Evolutionary conservation across 495 filamentous ascomycete genomes (phyloP).

Genomic region (Neurospora pannonica): DNA sequence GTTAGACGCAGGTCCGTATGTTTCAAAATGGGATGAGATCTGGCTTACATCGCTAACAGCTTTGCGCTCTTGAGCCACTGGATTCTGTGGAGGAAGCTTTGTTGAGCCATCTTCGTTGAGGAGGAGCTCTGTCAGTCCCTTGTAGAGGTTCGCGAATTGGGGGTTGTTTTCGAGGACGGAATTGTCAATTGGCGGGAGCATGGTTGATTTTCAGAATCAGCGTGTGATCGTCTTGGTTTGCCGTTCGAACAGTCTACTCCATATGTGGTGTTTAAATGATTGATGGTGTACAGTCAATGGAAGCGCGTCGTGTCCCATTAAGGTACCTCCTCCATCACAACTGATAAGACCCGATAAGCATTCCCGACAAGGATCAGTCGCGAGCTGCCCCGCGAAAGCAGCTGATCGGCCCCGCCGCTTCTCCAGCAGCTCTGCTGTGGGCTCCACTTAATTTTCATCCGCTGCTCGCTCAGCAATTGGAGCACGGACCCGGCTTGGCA

Average conservation of each 20-base stretch:
- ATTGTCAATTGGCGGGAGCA: constrained; percentile 59
- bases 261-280: neutral
- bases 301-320: neutral
- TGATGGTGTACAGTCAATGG: neutral
- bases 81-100: constrained; percentile 29
- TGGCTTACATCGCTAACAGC: constrained; percentile 41
- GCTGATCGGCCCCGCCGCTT: neutral
- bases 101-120: constrained; percentile 57
- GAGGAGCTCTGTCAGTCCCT: constrained; percentile 46
- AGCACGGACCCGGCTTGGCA: neutral
- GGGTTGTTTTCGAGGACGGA: constrained; percentile 52
- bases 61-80: constrained; percentile 43
- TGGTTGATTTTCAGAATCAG: constrained; percentile 19
- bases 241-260: neutral
- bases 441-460: neutral
- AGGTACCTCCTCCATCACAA: neutral
- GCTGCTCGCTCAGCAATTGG: neutral
- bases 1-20: neutral
- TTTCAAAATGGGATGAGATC: neutral
- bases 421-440: neutral
- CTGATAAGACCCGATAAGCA: neutral
- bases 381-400: neutral
- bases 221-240: neutral
- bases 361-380: neutral
- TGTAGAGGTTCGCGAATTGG: constrained; percentile 54